Evolutionary conservation across 2,329 filamentous ascomycete genomes (phyloP).

Genomic region (Talaromyces atroroseus): DNA sequence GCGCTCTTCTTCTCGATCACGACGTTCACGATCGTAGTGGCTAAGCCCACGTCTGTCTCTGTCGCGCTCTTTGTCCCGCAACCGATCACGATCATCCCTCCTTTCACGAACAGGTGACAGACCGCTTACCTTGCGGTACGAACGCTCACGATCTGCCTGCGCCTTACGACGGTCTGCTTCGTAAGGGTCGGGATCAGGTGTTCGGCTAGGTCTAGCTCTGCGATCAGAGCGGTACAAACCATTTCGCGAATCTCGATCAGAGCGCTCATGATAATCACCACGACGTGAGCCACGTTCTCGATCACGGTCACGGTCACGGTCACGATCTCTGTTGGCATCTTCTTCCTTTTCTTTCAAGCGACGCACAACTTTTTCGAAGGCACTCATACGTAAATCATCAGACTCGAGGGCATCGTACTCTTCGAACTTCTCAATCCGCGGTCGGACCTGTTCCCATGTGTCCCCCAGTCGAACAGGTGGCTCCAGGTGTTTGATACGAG

Average conservation of each 20-base stretch:
- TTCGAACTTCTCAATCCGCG: slow-evolving; percentile 70
- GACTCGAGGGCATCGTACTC: slow-evolving; percentile 79
- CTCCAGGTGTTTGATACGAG: slow-evolving; percentile 81
- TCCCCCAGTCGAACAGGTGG: slow-evolving; percentile 73
- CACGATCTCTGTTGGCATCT: slow-evolving; percentile 61
- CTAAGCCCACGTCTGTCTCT: slow-evolving; percentile 27
- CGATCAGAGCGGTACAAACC: slow-evolving; percentile 17
- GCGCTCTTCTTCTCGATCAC: slow-evolving; percentile 83
- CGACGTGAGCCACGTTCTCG: slow-evolving; percentile 51
- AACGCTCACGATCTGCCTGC: slow-evolving; percentile 87
- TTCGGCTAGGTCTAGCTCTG: slow-evolving; percentile 64
- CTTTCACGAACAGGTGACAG: slow-evolving; percentile 45
- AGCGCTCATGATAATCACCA: slow-evolving; percentile 20
- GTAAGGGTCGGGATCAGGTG: slow-evolving; percentile 88
- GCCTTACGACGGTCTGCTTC: slow-evolving; percentile 92
- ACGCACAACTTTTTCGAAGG: slow-evolving; percentile 87
- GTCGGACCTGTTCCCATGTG: slow-evolving; percentile 81
- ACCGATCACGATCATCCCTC: slow-evolving; percentile 34
- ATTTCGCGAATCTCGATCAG: slow-evolving; percentile 12
- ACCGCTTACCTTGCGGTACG: slow-evolving; percentile 76
- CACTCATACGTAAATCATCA: slow-evolving; percentile 74
- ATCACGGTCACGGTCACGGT: slow-evolving; percentile 45
- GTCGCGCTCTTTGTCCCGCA: slow-evolving; percentile 35
- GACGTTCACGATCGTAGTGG: slow-evolving; percentile 74
- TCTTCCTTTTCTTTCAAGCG: slow-evolving; percentile 89